Percentiles rank a stretch among this genome's conserved stretches.
Evolutionary conservation across 2,329 filamentous ascomycete species (phyloP).

Genomic region (Fusarium sp.): DNA sequence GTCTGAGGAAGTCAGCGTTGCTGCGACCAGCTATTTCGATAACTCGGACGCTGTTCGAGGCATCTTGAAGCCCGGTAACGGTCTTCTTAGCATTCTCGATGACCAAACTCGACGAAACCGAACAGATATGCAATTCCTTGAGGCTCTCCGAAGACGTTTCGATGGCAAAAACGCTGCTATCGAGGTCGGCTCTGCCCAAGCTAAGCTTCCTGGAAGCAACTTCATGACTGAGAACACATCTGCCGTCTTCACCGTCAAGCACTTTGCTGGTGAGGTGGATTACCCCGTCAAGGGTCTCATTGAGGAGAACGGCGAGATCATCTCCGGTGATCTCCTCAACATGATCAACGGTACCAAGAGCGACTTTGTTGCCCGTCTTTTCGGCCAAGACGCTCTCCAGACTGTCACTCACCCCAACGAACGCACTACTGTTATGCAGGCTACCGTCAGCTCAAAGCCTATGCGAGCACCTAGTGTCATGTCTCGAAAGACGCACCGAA

Average conservation of each 20-base stretch:
- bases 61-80: conserved; percentile 91
- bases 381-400: conserved; percentile 94
- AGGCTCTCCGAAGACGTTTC: conserved; percentile 91
- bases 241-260: conserved; percentile 88
- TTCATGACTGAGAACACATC: conserved; percentile 85
- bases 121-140: conserved; percentile 88
- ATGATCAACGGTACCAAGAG: conserved; percentile 89
- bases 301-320: conserved; percentile 95
- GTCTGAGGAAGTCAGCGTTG: conserved; percentile 89
- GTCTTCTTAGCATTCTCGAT: conserved; percentile 91
- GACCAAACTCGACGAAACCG: conserved; percentile 93
- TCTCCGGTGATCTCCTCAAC: conserved; percentile 95
- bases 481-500: conserved; percentile 74
- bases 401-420: conserved; percentile 95
- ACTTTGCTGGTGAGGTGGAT: conserved; percentile 96
- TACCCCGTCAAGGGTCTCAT: conserved; percentile 88
- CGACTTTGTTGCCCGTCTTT: conserved; percentile 88
- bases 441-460: conserved; percentile 95
- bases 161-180: conserved; percentile 95
- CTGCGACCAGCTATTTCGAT: conserved; percentile 96
- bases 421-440: conserved; percentile 90
- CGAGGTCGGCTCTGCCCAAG: conserved; percentile 77
- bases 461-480: conserved; percentile 94
- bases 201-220: conserved; percentile 86
- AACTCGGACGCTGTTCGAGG: conserved; percentile 95